phyloP scores from a whole-genome alignment of 345 rosid genomes.

The Eucalyptus fibrosa region DNA sequence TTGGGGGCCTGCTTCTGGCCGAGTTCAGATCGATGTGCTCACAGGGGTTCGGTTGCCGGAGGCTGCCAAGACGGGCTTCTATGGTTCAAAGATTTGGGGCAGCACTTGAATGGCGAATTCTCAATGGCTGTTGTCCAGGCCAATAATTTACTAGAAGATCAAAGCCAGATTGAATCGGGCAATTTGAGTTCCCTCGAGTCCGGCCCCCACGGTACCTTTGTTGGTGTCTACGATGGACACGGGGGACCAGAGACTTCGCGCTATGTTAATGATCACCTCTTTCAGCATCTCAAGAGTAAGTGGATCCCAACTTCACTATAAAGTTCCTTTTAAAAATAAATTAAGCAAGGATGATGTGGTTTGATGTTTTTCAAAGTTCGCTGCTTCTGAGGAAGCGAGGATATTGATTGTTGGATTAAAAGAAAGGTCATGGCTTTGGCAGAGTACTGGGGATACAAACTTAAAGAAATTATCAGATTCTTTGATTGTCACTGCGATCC shows the following conservation, averaged over 20 bases:
- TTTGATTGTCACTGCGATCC: not conserved
- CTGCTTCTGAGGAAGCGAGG: not conserved
- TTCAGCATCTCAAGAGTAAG: slow-evolving; percentile 38
- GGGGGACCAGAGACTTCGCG: slow-evolving; percentile 42
- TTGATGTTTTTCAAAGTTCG: not conserved
- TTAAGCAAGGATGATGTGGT: too few relatives aligned
- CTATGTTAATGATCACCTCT: slow-evolving; percentile 29
- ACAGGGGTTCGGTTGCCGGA: slow-evolving; percentile 2
- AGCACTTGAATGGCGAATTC: slow-evolving; percentile 35
- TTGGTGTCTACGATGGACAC: slow-evolving; percentile 42
- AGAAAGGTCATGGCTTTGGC: not conserved
- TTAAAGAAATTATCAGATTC: not conserved
- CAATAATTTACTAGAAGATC: slow-evolving; percentile 42
- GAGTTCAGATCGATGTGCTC: slow-evolving; percentile 2
- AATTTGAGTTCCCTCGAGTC: slow-evolving; percentile 23
- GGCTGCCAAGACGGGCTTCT: slow-evolving; percentile 36
- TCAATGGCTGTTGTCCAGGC: slow-evolving; percentile 53
- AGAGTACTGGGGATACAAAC: not conserved
- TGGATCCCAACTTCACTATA: not conserved
- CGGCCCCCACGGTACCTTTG: slow-evolving; percentile 33
- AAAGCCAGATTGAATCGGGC: slow-evolving; percentile 41
- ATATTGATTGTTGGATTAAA: not conserved
- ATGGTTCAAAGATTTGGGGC: slow-evolving; percentile 40
- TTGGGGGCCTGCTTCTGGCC: slow-evolving; percentile 26
- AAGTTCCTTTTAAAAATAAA: not conserved